phyloP scores from a whole-genome alignment of 305 asterid genomes.

The Fraxinus albicans region DNA sequence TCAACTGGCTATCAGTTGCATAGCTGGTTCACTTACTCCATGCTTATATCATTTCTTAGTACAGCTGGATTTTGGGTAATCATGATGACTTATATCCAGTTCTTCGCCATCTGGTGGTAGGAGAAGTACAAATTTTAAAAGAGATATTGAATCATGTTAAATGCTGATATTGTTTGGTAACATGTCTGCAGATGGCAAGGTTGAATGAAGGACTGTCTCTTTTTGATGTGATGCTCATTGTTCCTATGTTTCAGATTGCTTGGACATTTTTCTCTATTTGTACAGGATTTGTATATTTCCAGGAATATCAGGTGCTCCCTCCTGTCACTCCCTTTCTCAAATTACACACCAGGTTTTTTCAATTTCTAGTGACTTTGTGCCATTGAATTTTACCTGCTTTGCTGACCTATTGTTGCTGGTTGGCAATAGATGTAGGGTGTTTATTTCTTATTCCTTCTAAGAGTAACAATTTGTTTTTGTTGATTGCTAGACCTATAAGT shows the following conservation, averaged over 20 bases:
- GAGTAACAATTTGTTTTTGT: not conserved
- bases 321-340: not conserved
- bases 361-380: not conserved
- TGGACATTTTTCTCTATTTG: constrained; percentile 97
- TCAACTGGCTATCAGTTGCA: constrained; percentile 84
- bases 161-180: constrained; percentile 23
- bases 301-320: constrained; percentile 81
- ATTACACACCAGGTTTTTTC: not conserved
- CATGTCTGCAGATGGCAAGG: constrained; percentile 81
- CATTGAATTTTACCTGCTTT: constrained; percentile 4
- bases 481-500: constrained; percentile 7
- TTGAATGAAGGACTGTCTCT: constrained; percentile 87
- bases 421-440: constrained; percentile 10
- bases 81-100: constrained; percentile 8
- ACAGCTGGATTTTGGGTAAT: constrained; percentile 99
- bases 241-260: constrained; percentile 97
- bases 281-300: constrained; percentile 96
- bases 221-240: constrained; percentile 92
- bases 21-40: constrained; percentile 93
- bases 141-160: constrained; percentile 10
- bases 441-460: not conserved
- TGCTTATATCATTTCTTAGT: constrained; percentile 77
- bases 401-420: not conserved
- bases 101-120: constrained; percentile 16
- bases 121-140: constrained; percentile 7